These are phyloP conservation scores for Oryza nivara DNA, from an alignment of 176 grass and related monocot genomes.

Conservation along the genomic window DNA sequence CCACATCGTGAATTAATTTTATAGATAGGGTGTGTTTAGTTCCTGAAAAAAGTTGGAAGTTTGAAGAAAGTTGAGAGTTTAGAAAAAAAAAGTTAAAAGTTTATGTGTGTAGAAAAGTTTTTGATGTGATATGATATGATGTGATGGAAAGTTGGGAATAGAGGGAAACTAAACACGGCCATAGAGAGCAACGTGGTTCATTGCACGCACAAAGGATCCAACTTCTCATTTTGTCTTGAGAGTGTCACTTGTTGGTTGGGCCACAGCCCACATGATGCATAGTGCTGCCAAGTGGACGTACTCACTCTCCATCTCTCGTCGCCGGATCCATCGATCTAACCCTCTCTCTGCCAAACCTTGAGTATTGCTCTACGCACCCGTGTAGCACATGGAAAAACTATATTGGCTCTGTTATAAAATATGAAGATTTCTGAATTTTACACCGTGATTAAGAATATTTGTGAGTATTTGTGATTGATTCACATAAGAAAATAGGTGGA, in stretches of 20 bases:
- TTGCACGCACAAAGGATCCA: background rate
- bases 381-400: background rate
- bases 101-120: too few relatives aligned
- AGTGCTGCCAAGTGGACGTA: background rate
- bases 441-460: background rate
- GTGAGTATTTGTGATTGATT: too few relatives aligned
- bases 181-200: background rate
- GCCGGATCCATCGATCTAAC: background rate
- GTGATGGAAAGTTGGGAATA: too few relatives aligned
- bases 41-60: too few relatives aligned
- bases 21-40: background rate
- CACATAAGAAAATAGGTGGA: too few relatives aligned
- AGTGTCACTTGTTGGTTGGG: background rate
- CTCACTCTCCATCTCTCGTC: background rate
- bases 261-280: background rate
- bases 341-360: background rate
- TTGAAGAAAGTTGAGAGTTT: too few relatives aligned
- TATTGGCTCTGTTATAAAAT: too few relatives aligned
- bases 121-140: too few relatives aligned
- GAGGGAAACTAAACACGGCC: too few relatives aligned
- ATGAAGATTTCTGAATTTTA: too few relatives aligned
- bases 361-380: background rate
- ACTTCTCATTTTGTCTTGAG: background rate
- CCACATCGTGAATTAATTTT: background rate
- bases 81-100: too few relatives aligned